Evolutionary conservation across 352 stramenopile species (phyloP).

Genomic region (Phytophthora litchii): DNA sequence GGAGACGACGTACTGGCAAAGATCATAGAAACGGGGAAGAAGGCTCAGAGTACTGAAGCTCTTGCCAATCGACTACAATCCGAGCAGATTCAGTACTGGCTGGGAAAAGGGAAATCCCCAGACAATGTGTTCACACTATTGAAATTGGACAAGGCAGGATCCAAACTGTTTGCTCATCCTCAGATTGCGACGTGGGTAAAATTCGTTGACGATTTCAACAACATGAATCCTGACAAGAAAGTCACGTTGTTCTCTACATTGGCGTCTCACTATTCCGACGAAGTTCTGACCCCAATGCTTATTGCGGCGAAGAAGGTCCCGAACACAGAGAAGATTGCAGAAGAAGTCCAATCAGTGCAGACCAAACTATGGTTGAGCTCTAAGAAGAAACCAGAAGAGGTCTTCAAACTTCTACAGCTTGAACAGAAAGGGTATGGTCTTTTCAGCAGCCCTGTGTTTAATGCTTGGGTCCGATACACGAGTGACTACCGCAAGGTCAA

Average conservation of each 20-base stretch:
- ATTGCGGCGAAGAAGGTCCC: conserved; percentile 8
- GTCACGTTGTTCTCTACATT: conserved; percentile 10
- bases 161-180: conserved; percentile 4
- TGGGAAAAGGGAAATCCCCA: background rate
- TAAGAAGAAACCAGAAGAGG: background rate
- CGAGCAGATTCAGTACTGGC: conserved; percentile 3
- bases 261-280: background rate
- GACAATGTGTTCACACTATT: conserved; percentile 5
- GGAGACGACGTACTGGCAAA: conserved; percentile 12
- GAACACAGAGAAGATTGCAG: conserved; percentile 3
- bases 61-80: conserved; percentile 8
- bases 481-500: conserved; percentile 8
- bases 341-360: conserved; percentile 3
- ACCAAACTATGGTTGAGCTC: conserved; percentile 4
- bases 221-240: background rate
- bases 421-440: background rate
- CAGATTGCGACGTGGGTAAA: conserved; percentile 7
- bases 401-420: conserved; percentile 18
- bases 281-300: conserved; percentile 3
- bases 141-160: conserved; percentile 1
- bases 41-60: background rate
- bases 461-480: conserved; percentile 16
- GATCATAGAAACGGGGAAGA: conserved; percentile 20
- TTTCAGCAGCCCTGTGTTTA: conserved; percentile 7
- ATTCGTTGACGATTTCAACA: conserved; percentile 10